Percentiles rank a stretch among this genome's conserved stretches.
Evolutionary conservation across 2,329 filamentous ascomycete genomes (phyloP).

Genomic region (Talaromyces piceae): DNA sequence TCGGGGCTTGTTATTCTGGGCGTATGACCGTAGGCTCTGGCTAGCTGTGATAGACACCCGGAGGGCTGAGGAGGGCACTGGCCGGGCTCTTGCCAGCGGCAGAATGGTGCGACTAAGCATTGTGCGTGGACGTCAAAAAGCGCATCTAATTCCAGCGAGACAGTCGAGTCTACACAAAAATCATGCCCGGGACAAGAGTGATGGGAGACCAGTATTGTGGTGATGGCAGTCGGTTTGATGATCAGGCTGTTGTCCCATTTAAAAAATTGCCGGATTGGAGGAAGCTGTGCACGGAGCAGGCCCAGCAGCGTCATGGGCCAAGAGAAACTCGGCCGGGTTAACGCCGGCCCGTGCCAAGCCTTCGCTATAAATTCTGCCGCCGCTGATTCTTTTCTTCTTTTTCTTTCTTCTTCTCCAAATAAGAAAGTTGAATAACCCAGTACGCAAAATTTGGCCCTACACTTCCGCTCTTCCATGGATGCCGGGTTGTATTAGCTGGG

Average conservation of each 20-base stretch:
- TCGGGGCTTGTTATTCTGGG: constrained; percentile 28
- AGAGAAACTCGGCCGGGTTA: not conserved
- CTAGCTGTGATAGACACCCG: constrained; percentile 23
- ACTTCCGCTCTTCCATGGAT: constrained; percentile 41
- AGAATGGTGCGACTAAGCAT: constrained; percentile 42
- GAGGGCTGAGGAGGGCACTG: constrained; percentile 25
- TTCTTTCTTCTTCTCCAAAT: constrained; percentile 33
- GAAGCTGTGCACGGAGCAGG: not conserved
- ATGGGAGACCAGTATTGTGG: not conserved
- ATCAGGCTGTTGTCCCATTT: not conserved
- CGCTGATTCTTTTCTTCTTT: constrained; percentile 15
- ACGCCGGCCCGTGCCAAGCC: constrained; percentile 19
- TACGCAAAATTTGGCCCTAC: constrained; percentile 53
- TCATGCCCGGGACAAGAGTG: not conserved
- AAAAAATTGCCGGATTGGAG: constrained; percentile 7
- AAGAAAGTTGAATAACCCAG: constrained; percentile 51
- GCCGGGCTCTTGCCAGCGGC: constrained; percentile 38
- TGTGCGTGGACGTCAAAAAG: constrained; percentile 11
- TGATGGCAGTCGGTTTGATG: not conserved
- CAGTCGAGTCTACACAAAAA: constrained; percentile 13
- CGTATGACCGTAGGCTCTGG: constrained; percentile 32
- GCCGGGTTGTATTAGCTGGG: constrained; percentile 53
- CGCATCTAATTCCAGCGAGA: constrained; percentile 8
- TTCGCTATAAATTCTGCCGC: constrained; percentile 14
- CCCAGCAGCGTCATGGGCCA: constrained; percentile 6